Conservation (phyloP, 768 basidiomycete species). For the Auricularia sp. region DNA sequence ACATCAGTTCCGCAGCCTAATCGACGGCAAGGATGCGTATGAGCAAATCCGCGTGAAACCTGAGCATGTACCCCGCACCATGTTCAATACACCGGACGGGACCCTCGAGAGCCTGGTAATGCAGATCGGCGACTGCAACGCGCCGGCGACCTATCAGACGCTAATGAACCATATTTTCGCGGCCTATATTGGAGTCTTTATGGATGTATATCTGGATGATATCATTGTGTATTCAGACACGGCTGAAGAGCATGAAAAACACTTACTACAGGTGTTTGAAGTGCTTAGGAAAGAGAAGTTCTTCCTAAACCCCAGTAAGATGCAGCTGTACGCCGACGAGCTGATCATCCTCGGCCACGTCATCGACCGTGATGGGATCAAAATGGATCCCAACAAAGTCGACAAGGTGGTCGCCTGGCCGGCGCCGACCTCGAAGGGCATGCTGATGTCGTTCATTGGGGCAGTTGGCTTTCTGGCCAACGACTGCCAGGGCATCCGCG, state of each 20-base stretch:
- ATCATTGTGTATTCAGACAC: constrained; percentile 21
- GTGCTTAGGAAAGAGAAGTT: constrained; percentile 7
- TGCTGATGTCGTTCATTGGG: constrained; percentile 28
- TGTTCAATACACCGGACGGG: constrained; percentile 12
- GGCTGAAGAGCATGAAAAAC: constrained; percentile 23
- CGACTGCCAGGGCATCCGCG: constrained; percentile 22
- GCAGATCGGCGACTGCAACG: constrained; percentile 17
- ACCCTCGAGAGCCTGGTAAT: constrained; percentile 14
- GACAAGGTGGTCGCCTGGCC: constrained; percentile 24
- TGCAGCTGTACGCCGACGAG: too few relatives aligned
- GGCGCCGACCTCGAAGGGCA: constrained; percentile 16
- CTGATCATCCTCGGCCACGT: too few relatives aligned
- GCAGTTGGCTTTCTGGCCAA: constrained; percentile 22
- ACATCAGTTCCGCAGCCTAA: constrained; percentile 6
- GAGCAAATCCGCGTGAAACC: constrained; percentile 11
- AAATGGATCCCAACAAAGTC: constrained; percentile 13
- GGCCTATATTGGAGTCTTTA: constrained; percentile 12
- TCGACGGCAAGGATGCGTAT: constrained; percentile 12
- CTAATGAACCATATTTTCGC: constrained; percentile 14
- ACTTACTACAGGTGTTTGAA: constrained; percentile 9
- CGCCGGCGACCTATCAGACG: constrained; percentile 12
- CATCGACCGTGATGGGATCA: too few relatives aligned
- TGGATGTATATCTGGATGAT: constrained; percentile 15
- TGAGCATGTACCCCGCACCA: constrained; percentile 12
- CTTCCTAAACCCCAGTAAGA: too few relatives aligned